Percentiles rank a stretch among this genome's conserved stretches.
phyloP scores from a whole-genome alignment of 2,329 filamentous ascomycete species.

The Calcarisporium arbuscula region DNA sequence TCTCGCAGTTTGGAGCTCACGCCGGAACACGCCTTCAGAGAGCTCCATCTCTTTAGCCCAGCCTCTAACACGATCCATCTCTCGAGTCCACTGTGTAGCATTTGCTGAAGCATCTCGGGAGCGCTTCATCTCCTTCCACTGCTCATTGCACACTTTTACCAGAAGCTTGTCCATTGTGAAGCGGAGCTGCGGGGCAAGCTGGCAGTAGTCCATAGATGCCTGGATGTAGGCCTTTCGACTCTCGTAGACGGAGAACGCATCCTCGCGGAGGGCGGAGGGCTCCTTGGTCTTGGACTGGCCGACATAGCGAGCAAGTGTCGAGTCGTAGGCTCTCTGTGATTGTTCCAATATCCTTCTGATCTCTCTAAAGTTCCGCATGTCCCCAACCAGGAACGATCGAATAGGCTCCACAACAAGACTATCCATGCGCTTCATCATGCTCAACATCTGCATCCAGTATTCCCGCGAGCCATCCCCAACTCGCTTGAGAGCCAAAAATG shows the following conservation, averaged over 20 bases:
- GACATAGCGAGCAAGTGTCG: conserved; percentile 72
- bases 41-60: conserved; percentile 95
- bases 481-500: conserved; percentile 75
- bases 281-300: conserved; percentile 90
- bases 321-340: conserved; percentile 79
- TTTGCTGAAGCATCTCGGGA: conserved; percentile 59
- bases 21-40: conserved; percentile 74
- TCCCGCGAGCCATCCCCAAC: conserved; percentile 82
- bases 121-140: conserved; percentile 79
- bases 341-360: conserved; percentile 67
- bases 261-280: conserved; percentile 81
- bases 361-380: conserved; percentile 83
- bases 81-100: conserved; percentile 62
- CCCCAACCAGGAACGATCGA: conserved; percentile 66
- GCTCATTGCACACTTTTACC: conserved; percentile 75
- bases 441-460: conserved; percentile 74
- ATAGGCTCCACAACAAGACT: conserved; percentile 74
- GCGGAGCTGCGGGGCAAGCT: conserved; percentile 79
- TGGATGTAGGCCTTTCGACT: conserved; percentile 85
- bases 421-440: conserved; percentile 72
- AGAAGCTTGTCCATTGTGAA: conserved; percentile 79
- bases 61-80: conserved; percentile 86
- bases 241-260: conserved; percentile 93
- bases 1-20: conserved; percentile 72
- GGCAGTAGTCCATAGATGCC: conserved; percentile 88